A percentile compares a stretch with the other conserved stretches of the same genome.
Evolutionary conservation across 148 eudicot genomes (phyloP).

Genomic region (Rhododendron griersonianum): DNA sequence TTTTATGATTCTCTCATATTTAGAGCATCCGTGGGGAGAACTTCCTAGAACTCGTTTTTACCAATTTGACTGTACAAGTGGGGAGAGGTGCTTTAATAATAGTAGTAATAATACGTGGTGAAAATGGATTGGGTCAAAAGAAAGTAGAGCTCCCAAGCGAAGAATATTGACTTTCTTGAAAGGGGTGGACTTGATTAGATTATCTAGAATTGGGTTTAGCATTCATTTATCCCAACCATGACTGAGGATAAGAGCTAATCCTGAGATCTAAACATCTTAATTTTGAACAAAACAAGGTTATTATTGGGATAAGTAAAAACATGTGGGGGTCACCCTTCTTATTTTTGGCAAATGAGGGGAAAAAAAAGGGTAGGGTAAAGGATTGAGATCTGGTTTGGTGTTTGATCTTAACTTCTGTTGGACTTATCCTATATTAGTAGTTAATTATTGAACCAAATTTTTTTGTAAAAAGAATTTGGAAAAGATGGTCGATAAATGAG

Average conservation of each 20-base stretch:
- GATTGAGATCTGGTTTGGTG: background rate
- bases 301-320: background rate
- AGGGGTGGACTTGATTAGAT: background rate
- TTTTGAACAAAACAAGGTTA: background rate
- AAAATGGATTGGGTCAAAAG: slow-evolving; percentile 14
- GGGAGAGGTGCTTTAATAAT: background rate
- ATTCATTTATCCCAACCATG: background rate
- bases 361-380: background rate
- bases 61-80: slow-evolving; percentile 20
- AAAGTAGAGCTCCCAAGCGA: slow-evolving; percentile 24
- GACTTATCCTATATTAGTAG: background rate
- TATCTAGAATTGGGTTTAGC: background rate
- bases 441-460: background rate
- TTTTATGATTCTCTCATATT: background rate
- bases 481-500: background rate
- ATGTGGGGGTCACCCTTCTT: background rate
- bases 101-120: slow-evolving; percentile 13
- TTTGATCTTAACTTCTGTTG: background rate
- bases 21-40: background rate
- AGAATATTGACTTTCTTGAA: slow-evolving; percentile 32
- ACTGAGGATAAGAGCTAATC: background rate
- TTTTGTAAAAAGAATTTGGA: background rate
- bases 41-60: background rate
- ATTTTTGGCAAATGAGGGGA: background rate
- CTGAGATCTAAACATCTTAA: background rate